Base-by-base conservation (phyloP, 371 early-diverging fungal genomes). In the Dichotomocladium elegans region DNA sequence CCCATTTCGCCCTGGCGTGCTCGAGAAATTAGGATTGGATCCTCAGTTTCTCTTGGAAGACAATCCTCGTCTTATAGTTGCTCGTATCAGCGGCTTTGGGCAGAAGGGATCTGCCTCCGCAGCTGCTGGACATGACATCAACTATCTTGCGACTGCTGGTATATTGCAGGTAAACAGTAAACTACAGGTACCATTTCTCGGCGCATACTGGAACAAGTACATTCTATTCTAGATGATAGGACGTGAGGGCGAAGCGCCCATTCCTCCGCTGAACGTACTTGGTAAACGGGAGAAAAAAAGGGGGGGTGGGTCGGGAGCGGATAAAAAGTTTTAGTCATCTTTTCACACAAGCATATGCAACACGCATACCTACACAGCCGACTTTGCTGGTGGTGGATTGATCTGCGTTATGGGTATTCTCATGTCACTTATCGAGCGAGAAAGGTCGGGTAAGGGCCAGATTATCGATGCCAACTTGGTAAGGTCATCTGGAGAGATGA, bases 101-200 rank as follows among this genome's bases (percentile, higher is more conserved):
- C 91, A 87, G 50, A 47, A 56, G 7, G 88, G 88, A 22, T 41
- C 58, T n/a, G 67, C 60, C 27, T 72, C 85, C 12, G 60, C 66
- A 30, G 77, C 76, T 58, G 91, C 91, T 3, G 91, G 89, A 0
- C 91, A 90, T 54, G 91, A 90, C 58, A 81, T 89, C 51, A 90
- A 89, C 49, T 90, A 89, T 61, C 49, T 88, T 14, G 81, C 89
- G 5, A 72, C 82, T 24, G 67, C 88, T 19, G 91, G 91, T 15
- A 74, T 82, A n/a, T 60, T 89, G 46, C 74, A 64, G 33, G 84
- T 83, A 74, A 60, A 61, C 19, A 35, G 29, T 29, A 27, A n/a
- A n/a, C n/a, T n/a, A n/a, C n/a, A n/a, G n/a, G n/a, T n/a, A n/a
- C 7, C 42, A 28, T 37, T 26, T 25, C 4, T 43, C 29, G 41